A percentile compares a stretch with the other conserved stretches of the same genome.
Conservation (phyloP, 2,329 filamentous ascomycete genomes). For the Coniella vitis region DNA sequence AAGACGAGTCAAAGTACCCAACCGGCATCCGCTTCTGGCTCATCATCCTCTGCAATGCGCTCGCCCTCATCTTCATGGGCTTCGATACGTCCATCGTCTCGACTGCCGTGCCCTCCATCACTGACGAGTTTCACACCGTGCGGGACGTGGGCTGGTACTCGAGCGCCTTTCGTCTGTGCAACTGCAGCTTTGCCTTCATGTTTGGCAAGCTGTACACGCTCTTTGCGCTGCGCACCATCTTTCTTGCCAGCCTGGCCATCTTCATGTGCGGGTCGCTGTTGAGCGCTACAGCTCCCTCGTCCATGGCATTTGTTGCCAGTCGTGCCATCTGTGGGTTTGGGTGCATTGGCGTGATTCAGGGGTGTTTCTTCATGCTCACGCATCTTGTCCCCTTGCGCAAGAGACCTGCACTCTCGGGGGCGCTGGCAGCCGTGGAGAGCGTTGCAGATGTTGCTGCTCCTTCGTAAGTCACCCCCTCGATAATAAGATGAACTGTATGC, state of each 20-base stretch:
- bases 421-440: background rate
- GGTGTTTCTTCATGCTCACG: constrained; percentile 13
- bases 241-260: constrained; percentile 8
- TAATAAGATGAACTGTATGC: no score
- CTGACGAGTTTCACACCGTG: constrained; percentile 14
- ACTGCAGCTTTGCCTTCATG: constrained; percentile 15
- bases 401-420: constrained; percentile 1
- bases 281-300: constrained; percentile 11
- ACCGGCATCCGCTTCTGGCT: constrained; percentile 12
- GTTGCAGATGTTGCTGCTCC: constrained; percentile 10
- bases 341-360: constrained; percentile 2
- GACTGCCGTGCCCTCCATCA: constrained; percentile 13
- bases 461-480: background rate
- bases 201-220: constrained; percentile 11
- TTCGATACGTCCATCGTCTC: constrained; percentile 11
- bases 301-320: constrained; percentile 2
- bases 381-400: constrained; percentile 11
- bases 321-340: constrained; percentile 11
- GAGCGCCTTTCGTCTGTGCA: constrained; percentile 10
- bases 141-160: constrained; percentile 15
- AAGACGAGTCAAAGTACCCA: constrained; percentile 11
- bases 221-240: constrained; percentile 3
- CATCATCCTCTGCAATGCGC: constrained; percentile 6
- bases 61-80: constrained; percentile 10
- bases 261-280: constrained; percentile 12